Conservation (phyloP, 2,329 filamentous ascomycete genomes). For the Penicillium griseofulvum region DNA sequence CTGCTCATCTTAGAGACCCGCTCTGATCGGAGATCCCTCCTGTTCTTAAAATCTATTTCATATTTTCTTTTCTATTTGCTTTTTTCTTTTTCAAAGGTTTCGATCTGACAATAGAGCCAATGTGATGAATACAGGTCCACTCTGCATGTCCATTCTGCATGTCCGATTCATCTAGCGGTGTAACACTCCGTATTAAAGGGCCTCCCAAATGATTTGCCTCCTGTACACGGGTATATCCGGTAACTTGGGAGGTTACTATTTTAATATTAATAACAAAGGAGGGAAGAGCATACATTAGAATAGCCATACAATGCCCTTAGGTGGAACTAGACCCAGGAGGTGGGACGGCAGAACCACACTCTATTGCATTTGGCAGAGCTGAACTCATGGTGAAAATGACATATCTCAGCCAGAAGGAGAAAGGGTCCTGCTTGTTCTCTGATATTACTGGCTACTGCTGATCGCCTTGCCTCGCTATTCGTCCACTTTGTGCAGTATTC, state of each 20-base stretch:
- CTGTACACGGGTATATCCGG: not conserved
- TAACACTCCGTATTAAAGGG: slow-evolving; percentile 13
- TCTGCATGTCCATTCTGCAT: slow-evolving; percentile 11
- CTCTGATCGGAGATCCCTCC: slow-evolving; percentile 13
- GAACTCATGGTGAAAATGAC: slow-evolving; percentile 25
- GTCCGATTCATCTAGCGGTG: slow-evolving; percentile 26
- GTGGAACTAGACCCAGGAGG: slow-evolving; percentile 12
- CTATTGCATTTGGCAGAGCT: slow-evolving; percentile 23
- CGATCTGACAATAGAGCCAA: slow-evolving; percentile 17
- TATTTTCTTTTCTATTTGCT: not conserved
- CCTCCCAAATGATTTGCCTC: slow-evolving; percentile 3
- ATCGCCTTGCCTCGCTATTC: slow-evolving; percentile 11
- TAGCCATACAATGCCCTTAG: not conserved
- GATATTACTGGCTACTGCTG: slow-evolving; percentile 16
- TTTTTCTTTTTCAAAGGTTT: not conserved
- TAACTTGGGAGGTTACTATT: not conserved
- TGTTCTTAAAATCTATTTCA: not conserved
- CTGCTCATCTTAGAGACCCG: slow-evolving; percentile 14
- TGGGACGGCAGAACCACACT: slow-evolving; percentile 14
- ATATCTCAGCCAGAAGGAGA: slow-evolving; percentile 20
- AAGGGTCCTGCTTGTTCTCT: not conserved
- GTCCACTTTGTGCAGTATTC: slow-evolving; percentile 17
- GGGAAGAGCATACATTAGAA: not conserved
- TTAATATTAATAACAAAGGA: not conserved
- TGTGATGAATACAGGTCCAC: slow-evolving; percentile 19